These are phyloP conservation scores for Ascoidea asiatica DNA, from an alignment of 805 yeast genomes.

Conservation along the genomic window DNA sequence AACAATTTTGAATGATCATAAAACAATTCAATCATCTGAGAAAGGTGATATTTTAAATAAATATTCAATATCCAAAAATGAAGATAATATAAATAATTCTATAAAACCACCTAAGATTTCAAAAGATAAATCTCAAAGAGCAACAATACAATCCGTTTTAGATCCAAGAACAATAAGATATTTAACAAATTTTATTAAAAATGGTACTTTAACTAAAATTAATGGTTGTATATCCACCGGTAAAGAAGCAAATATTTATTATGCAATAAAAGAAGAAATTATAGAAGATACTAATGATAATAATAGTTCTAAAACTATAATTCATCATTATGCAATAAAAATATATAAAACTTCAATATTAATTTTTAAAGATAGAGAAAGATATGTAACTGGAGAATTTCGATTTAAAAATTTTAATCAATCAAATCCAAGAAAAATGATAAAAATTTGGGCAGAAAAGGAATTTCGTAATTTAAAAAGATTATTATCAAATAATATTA, in stretches of 20 bases:
- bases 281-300: not conserved
- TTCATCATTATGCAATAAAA: slow-evolving; percentile 71
- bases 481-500: slow-evolving; percentile 62
- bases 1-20: slow-evolving; percentile 5
- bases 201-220: slow-evolving; percentile 72
- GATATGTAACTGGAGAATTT: slow-evolving; percentile 93
- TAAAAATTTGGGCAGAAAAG: slow-evolving; percentile 96
- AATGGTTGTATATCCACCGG: slow-evolving; percentile 96
- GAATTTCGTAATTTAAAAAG: slow-evolving; percentile 90
- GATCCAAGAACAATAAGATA: slow-evolving; percentile 90
- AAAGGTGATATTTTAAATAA: slow-evolving; percentile 42
- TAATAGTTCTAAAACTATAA: slow-evolving; percentile 11
- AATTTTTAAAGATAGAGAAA: slow-evolving; percentile 92
- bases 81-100: slow-evolving; percentile 53
- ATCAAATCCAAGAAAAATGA: slow-evolving; percentile 95
- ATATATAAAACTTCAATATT: slow-evolving; percentile 92
- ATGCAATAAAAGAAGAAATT: slow-evolving; percentile 35
- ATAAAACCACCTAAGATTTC: slow-evolving; percentile 42
- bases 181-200: slow-evolving; percentile 65
- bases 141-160: slow-evolving; percentile 91
- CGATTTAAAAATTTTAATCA: slow-evolving; percentile 75
- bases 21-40: slow-evolving; percentile 11
- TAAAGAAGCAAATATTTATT: slow-evolving; percentile 97
- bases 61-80: slow-evolving; percentile 23
- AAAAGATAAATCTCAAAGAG: slow-evolving; percentile 83